Base-by-base conservation (phyloP, 768 basidiomycete genomes). In the Lactifluus volemus region DNA sequence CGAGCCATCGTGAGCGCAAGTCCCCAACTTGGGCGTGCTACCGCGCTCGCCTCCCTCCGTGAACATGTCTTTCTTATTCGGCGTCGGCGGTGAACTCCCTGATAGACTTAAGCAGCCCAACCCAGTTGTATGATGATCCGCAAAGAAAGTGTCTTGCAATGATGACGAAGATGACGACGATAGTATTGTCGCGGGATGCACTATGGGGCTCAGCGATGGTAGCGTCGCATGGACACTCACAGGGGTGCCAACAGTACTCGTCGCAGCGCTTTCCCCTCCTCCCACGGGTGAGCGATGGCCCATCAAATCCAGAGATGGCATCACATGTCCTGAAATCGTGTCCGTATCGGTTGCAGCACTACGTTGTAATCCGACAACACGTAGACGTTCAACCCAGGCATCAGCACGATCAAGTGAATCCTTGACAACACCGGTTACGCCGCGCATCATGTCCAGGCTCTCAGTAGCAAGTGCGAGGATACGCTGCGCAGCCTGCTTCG, bases 401-500 rank as follows among this genome's bases (percentile, higher is more conserved):
- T 95, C 93, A 34, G 92, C 93, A 57, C 86, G 78, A 70, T 94
- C 92, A 71, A 95, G 75, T 63, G 85, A 89, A 63, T 94, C 93
- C 68, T 85, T 87, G 62, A 95, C 88, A 25, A 95, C 90, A 4
- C 82, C 80, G n/a, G 90, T 90, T 32, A 94, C 90, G 32, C 89
- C 84, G 32, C 86, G 78, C 79, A 96, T 84, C 91, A 94, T 95
- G 69, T 96, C 92, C 72, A 96, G 69, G 69, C 92, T 93, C 76
- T 96, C 94, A 14, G 88, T 88, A 12, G 93, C 92, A 9, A 96
- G 82, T 8, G 85, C 84, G 65, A 96, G 70, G 19, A 96, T 85
- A 53, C 88, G 77, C 70, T 90, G 87, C 10, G 93, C 89, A 32
- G 92, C 88, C 15, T 84, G 78, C 25, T 82, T 78, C 2, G 89